Conservation (phyloP, 1,284 basidiomycete genomes). For the Vanrija pseudolonga region DNA sequence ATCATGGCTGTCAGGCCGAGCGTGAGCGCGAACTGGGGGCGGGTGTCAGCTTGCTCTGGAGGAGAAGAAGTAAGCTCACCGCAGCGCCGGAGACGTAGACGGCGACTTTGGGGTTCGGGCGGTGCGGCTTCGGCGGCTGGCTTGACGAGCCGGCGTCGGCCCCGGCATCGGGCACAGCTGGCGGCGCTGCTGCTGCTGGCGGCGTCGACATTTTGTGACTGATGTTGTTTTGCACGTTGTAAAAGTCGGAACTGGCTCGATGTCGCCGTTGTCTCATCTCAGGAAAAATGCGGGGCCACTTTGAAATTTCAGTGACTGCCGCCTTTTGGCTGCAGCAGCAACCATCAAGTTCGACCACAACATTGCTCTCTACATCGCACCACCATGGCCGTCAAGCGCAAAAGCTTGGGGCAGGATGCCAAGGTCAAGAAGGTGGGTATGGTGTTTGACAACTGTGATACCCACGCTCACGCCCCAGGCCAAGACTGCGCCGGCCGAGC, state of each 20-base stretch:
- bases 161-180: neutral
- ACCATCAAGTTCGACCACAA: neutral
- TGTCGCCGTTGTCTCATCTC: neutral
- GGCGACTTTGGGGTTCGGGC: conserved; percentile 35
- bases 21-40: conserved; percentile 37
- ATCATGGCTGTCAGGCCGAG: conserved; percentile 34
- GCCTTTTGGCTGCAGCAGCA: neutral
- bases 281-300: neutral
- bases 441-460: too few species aligned
- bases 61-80: conserved; percentile 12
- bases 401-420: conserved; percentile 2
- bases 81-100: conserved; percentile 40
- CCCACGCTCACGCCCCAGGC: too few species aligned
- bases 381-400: conserved; percentile 18
- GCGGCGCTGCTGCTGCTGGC: neutral
- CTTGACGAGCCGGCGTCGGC: neutral
- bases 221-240: neutral
- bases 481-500: neutral
- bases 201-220: neutral
- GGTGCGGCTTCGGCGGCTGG: conserved; percentile 1
- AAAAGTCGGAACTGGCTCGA: too few species aligned
- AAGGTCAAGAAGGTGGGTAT: conserved; percentile 13
- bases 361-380: neutral
- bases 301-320: neutral
- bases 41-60: neutral